Evolutionary conservation across 1,284 basidiomycete species (phyloP).

Genomic region (Papiliotrema terrestris): DNA sequence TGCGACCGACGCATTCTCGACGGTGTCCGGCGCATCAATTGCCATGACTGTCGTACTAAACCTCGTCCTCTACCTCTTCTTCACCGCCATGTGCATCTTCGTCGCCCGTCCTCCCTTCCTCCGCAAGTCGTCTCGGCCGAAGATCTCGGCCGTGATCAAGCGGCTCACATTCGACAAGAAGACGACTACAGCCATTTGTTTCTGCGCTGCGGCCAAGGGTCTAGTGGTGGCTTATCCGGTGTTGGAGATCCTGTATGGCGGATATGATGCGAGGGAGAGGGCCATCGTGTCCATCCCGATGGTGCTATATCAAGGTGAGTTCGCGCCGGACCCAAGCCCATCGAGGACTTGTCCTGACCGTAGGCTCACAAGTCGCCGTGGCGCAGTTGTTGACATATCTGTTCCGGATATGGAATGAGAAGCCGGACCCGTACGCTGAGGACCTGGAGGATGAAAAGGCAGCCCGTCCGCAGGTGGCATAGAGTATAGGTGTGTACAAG

Average conservation of each 20-base stretch:
- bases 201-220: conserved; percentile 25
- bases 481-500: no score
- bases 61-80: conserved; percentile 14
- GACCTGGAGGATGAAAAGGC: background rate
- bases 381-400: background rate
- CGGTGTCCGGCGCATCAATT: conserved; percentile 14
- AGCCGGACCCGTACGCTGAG: background rate
- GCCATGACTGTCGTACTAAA: conserved; percentile 20
- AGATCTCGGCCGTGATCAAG: background rate
- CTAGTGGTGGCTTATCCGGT: conserved; percentile 21
- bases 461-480: no score
- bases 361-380: background rate
- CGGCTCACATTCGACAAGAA: conserved; percentile 13
- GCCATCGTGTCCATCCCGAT: conserved; percentile 1
- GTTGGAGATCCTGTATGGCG: conserved; percentile 20
- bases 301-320: conserved; percentile 3
- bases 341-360: background rate
- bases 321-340: background rate
- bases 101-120: conserved; percentile 14
- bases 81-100: conserved; percentile 16
- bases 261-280: background rate
- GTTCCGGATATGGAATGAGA: conserved; percentile 1
- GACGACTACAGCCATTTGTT: conserved; percentile 22
- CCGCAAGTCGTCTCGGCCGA: background rate
- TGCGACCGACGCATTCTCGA: conserved; percentile 12